Evolutionary conservation across 768 basidiomycete genomes (phyloP).

Genomic region (Suillus luteus): DNA sequence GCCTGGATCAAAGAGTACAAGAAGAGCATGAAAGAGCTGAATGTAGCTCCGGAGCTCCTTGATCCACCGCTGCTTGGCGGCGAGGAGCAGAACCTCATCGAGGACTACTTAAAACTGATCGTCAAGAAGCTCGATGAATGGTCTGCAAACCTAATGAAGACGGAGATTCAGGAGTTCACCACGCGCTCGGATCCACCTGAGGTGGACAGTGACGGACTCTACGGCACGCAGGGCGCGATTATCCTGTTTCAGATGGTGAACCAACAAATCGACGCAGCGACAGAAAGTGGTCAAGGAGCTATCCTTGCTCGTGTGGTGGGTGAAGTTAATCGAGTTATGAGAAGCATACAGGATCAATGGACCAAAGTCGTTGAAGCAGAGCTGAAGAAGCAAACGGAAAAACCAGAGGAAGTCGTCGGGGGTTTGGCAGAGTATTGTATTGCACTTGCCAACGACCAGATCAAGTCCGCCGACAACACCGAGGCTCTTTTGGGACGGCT

Average conservation of each 20-base stretch:
- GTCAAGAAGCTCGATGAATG: slow-evolving; percentile 96
- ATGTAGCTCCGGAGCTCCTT: slow-evolving; percentile 76
- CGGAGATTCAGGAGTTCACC: slow-evolving; percentile 83
- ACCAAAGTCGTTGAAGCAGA: slow-evolving; percentile 79
- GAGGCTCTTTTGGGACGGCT: slow-evolving; percentile 84
- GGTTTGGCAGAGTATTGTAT: slow-evolving; percentile 96
- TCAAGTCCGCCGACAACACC: slow-evolving; percentile 92
- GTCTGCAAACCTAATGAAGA: slow-evolving; percentile 91
- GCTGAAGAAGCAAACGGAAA: slow-evolving; percentile 83
- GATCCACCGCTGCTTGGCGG: slow-evolving; percentile 93
- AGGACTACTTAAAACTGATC: slow-evolving; percentile 93
- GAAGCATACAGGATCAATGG: slow-evolving; percentile 86
- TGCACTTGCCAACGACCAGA: slow-evolving; percentile 96
- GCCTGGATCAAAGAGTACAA: slow-evolving; percentile 97
- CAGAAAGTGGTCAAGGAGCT: slow-evolving; percentile 93
- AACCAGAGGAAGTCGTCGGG: slow-evolving; percentile 82
- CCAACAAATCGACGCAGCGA: slow-evolving; percentile 92
- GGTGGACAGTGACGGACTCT: slow-evolving; percentile 83
- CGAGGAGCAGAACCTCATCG: slow-evolving; percentile 90
- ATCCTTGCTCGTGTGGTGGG: slow-evolving; percentile 89
- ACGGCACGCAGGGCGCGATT: slow-evolving; percentile 88
- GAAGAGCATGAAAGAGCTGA: slow-evolving; percentile 92
- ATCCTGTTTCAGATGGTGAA: slow-evolving; percentile 99
- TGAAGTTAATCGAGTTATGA: slow-evolving; percentile 89
- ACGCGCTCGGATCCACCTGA: slow-evolving; percentile 86